Conservation (phyloP, 2,329 filamentous ascomycete species). For the Curvularia hawaiiensis region DNA sequence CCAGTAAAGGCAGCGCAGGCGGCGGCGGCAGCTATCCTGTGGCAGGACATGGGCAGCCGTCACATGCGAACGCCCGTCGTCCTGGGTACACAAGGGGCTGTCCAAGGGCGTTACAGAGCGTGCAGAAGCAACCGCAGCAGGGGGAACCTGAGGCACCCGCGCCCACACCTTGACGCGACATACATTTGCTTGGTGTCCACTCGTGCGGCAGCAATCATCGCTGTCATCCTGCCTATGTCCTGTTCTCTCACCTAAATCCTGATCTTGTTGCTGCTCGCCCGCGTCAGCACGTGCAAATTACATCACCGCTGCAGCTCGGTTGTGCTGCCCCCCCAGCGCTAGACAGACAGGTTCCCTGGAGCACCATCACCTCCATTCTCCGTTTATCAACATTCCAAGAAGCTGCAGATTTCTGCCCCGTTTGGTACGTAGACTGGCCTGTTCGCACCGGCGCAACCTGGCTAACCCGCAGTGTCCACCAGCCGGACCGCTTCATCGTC, state of each 20-base stretch:
- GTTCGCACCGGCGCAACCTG: background rate
- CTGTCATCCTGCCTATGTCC: background rate
- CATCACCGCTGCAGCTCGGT: slow-evolving; percentile 32
- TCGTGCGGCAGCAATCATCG: background rate
- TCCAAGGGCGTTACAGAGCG: slow-evolving; percentile 1
- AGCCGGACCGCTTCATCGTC: slow-evolving; percentile 12
- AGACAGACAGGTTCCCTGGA: slow-evolving; percentile 15
- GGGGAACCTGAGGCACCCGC: slow-evolving; percentile 13
- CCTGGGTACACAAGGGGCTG: background rate
- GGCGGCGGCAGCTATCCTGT: background rate
- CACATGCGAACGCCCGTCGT: slow-evolving; percentile 3
- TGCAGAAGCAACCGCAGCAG: slow-evolving; percentile 1
- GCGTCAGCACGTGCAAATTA: slow-evolving; percentile 37
- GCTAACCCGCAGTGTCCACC: slow-evolving; percentile 4
- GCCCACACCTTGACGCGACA: background rate
- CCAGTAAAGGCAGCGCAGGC: background rate
- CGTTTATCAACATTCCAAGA: slow-evolving; percentile 18
- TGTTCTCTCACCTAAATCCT: slow-evolving; percentile 13
- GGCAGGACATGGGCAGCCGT: background rate
- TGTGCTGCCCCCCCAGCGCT: slow-evolving; percentile 21
- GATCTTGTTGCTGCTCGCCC: slow-evolving; percentile 17
- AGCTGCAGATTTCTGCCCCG: slow-evolving; percentile 6
- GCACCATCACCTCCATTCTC: slow-evolving; percentile 19
- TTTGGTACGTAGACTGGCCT: slow-evolving; percentile 7
- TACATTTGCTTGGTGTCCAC: background rate